phyloP scores from a whole-genome alignment of 148 eudicot species.

The Simmondsia chinensis region DNA sequence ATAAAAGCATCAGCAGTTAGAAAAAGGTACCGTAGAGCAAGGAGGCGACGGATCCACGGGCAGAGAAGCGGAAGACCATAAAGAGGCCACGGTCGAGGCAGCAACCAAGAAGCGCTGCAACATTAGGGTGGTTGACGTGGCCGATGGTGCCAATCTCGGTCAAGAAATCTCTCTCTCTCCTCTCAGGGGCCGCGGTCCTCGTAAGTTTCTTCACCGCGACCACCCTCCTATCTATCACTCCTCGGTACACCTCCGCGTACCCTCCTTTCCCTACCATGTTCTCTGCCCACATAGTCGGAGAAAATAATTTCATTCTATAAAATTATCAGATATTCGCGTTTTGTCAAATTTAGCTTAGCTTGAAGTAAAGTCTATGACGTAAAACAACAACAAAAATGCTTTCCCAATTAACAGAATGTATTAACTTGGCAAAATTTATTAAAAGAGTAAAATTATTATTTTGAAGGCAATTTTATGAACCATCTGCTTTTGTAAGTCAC shows the following conservation, averaged over 20 bases:
- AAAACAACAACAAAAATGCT: not conserved
- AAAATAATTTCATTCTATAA: no score
- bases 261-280: conserved; percentile 95
- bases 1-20: not conserved
- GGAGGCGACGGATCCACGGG: conserved; percentile 87
- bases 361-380: no score
- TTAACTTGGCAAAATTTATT: not conserved
- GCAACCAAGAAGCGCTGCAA: conserved; percentile 70
- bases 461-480: no score
- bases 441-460: no score
- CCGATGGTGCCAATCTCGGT: conserved; percentile 91
- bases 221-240: conserved; percentile 49
- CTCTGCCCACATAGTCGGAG: conserved; percentile 29
- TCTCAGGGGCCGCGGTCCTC: conserved; percentile 47
- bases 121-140: conserved; percentile 87
- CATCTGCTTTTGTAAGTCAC: no score
- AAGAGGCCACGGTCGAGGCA: conserved; percentile 76
- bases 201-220: conserved; percentile 86
- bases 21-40: conserved; percentile 58
- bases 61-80: conserved; percentile 74
- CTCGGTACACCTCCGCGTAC: conserved; percentile 82
- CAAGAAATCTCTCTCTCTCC: conserved; percentile 81
- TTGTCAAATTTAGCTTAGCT: no score
- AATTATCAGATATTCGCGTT: no score
- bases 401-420: not conserved